Evolutionary conservation across 306 rosid genomes (phyloP).

Genomic region (Betula pendula): DNA sequence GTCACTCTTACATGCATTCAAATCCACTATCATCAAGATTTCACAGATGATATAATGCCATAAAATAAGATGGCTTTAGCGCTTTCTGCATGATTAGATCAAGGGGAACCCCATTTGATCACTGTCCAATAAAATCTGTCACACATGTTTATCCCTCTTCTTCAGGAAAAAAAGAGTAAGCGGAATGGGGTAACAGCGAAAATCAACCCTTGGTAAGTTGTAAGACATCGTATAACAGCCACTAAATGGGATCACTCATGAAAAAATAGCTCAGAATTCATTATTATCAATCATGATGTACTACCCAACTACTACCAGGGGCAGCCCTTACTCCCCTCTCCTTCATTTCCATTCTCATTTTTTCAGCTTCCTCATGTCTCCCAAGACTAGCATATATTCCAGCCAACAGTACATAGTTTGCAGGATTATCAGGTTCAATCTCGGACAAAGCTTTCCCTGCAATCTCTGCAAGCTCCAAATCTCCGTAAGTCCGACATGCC

Average conservation of each 20-base stretch:
- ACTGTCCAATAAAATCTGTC: too few relatives aligned
- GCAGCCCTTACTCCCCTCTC: slow-evolving; percentile 56
- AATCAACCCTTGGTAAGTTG: too few relatives aligned
- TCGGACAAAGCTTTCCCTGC: slow-evolving; percentile 64
- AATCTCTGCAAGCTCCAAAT: slow-evolving; percentile 61
- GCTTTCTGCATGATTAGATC: too few relatives aligned
- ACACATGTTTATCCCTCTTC: too few relatives aligned
- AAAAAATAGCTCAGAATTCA: not conserved
- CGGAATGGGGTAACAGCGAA: too few relatives aligned
- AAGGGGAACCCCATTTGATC: too few relatives aligned
- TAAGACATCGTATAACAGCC: too few relatives aligned
- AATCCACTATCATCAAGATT: too few relatives aligned
- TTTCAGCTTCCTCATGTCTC: slow-evolving; percentile 64
- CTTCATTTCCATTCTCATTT: slow-evolving; percentile 52
- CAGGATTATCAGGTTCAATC: slow-evolving; percentile 78
- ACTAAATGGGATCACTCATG: not conserved
- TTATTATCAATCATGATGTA: slow-evolving; percentile 44
- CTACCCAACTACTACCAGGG: slow-evolving; percentile 75
- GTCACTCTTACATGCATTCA: too few relatives aligned
- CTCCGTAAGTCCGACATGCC: slow-evolving; percentile 70
- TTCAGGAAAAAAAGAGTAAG: too few relatives aligned
- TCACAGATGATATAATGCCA: too few relatives aligned
- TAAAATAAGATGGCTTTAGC: too few relatives aligned
- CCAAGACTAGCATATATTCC: slow-evolving; percentile 68
- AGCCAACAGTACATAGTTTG: slow-evolving; percentile 65